Evolutionary conservation across 2,329 filamentous ascomycete genomes (phyloP), one percentile per base, ranked within the genome.

Genomic region (Cordyceps tenuipes): DNA sequence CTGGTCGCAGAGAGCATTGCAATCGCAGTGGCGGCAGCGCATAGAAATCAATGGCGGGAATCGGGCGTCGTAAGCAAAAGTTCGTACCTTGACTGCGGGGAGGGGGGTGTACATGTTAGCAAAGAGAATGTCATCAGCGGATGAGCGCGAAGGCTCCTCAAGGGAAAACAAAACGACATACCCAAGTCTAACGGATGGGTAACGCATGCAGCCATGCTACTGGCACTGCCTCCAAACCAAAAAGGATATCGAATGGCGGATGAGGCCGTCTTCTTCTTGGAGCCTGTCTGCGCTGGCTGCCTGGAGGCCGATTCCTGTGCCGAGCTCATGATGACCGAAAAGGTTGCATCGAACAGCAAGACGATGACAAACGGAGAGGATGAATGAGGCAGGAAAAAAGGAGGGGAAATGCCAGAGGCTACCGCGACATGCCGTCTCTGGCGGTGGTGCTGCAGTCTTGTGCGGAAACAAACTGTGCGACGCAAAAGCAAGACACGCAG

Each of bases 141-240:
- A 5, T 41, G 41, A 19, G 47, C 48, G 48, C 47, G 57, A 50
- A n/a, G 39, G n/a, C 48, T 31, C 29, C 6, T 36, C 6, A n/a
- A 9, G 26, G 26, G 15, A 21, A 41, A 12, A 7, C 9, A n/a
- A 46, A n/a, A 21, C 10, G 21, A 78, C 87, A 73, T 82, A 95
- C 91, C 84, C 64, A 97, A 80, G 82, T 97, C 92, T 70, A 97
- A 79, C 54, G 93, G 93, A 80, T 97, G 93, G 34, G 93, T 97
- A 53, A 96, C 89, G 66, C 86, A 87, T 49, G 93, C 92, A 43
- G 93, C 93, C 79, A 94, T 87, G 71, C 90, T 95, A 70, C 90
- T 94, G 55, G 93, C 91, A 71, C 90, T 96, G 60, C 94, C 94
- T 64, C 94, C 94, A 73, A 99, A 97, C 94, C 93, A 97, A 75